A percentile compares a stretch with the other conserved stretches of the same genome.
Evolutionary conservation across 768 basidiomycete genomes (phyloP).

Genomic region (Suillus decipiens): DNA sequence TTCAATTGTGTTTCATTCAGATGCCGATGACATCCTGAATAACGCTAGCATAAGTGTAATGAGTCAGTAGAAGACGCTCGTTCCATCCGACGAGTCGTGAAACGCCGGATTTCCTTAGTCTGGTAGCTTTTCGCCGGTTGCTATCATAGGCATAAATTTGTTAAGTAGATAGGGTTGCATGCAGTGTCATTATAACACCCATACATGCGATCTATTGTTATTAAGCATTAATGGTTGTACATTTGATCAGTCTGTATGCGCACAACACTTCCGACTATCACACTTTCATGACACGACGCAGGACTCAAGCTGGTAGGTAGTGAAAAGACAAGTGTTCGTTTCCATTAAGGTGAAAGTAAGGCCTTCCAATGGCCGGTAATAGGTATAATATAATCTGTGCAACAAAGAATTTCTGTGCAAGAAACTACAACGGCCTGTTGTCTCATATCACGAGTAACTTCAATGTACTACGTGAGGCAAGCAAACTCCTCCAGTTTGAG

Average conservation of each 20-base stretch:
- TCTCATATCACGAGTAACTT: background rate
- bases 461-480: background rate
- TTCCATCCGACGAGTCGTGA: background rate
- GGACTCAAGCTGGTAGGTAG: background rate
- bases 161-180: background rate
- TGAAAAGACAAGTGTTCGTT: background rate
- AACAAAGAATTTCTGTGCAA: background rate
- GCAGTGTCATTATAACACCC: background rate
- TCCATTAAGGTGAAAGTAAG: background rate
- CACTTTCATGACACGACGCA: background rate
- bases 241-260: background rate
- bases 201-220: too few relatives aligned
- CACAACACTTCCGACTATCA: too few relatives aligned
- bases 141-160: background rate
- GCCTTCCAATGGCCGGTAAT: background rate
- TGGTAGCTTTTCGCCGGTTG: background rate
- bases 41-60: background rate
- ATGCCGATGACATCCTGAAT: background rate
- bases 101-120: background rate
- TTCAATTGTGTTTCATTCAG: background rate
- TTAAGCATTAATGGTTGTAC: background rate
- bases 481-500: background rate
- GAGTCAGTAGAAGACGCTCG: background rate
- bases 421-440: background rate
- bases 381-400: background rate